Base-by-base conservation (phyloP, 192 early-diverging fungal genomes). In the Gigaspora rosea region DNA sequence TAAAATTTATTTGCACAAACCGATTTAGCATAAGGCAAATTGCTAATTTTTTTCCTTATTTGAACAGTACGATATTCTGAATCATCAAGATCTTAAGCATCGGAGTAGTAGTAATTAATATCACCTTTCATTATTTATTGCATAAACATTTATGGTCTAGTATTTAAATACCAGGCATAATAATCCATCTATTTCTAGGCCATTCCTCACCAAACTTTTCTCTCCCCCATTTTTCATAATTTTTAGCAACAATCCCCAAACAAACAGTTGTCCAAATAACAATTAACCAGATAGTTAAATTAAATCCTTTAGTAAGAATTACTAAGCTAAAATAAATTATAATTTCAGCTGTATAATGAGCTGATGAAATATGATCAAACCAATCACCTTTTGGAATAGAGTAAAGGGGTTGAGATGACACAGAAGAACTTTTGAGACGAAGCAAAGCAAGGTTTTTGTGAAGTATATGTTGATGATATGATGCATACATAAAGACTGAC, bases 271-370 rank as follows among this genome's bases (percentile, higher is more conserved):
- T 88, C 91, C 92, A 95, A 4, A 84, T 22, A n/a, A 89, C 78
- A 2, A 86, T 83, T 32, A 77, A 76, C 22, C 85, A 41, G 8
- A 89, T 51, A 0, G 82, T 81, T 59, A 69, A 72, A 49, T 76
- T 82, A 52, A 73, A 71, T 69, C 82, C 87, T 9, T 71, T 82
- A 5, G 83, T 81, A 35, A 90, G 79, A n/a, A 91, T 77, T 47
- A 84, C 85, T 13, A 91, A 74, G 3, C 86, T 85, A 36, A 87
- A 8, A 75, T 94, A 94, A 20, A 94, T 81, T 4, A 94, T 66
- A 58, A 94, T 91, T 78, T 94, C 92, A 70, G 88, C 88, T 13
- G 90, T 83, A 70, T 90, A 94, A 81, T 94, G 92, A 36, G 92
- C 91, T 3, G 85, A 82, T 11, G 88, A 86, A 4, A 91, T 78